These are phyloP conservation scores for Phytophthora agathidicida DNA, from an alignment of 352 stramenopile species.

Conservation along the genomic window DNA sequence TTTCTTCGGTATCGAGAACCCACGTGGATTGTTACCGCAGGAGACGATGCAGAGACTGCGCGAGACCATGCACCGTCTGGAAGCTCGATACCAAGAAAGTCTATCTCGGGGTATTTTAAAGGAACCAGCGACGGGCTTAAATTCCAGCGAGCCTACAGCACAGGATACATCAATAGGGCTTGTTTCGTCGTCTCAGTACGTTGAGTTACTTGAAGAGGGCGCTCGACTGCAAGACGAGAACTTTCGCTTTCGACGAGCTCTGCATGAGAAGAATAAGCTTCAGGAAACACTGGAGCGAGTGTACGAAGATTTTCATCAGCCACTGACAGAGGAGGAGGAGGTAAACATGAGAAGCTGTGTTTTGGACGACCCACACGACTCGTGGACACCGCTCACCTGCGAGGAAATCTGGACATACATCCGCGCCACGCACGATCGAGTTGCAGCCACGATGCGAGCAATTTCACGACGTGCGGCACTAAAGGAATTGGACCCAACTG, in stretches of 20 bases:
- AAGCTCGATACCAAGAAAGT: constrained; percentile 37
- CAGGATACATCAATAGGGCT: not conserved
- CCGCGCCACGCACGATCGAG: constrained; percentile 27
- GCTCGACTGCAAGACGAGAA: constrained; percentile 52
- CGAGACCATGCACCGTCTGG: constrained; percentile 51
- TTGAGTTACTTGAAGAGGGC: constrained; percentile 38
- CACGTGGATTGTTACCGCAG: constrained; percentile 6
- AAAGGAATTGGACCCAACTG: constrained; percentile 1
- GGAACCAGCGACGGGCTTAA: not conserved
- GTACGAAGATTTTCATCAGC: constrained; percentile 33
- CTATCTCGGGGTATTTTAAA: constrained; percentile 7
- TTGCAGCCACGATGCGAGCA: constrained; percentile 34
- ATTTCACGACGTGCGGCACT: constrained; percentile 16
- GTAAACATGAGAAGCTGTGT: constrained; percentile 7
- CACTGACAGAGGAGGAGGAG: constrained; percentile 21
- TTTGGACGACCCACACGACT: constrained; percentile 17
- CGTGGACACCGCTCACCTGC: constrained; percentile 31
- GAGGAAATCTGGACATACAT: constrained; percentile 26
- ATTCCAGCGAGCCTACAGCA: not conserved
- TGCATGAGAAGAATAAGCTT: constrained; percentile 55
- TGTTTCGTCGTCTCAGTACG: constrained; percentile 33
- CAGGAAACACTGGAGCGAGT: constrained; percentile 57
- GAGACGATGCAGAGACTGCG: constrained; percentile 57
- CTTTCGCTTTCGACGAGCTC: constrained; percentile 41
- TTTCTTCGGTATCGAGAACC: not conserved